A percentile compares a stretch with the other conserved stretches of the same genome.
Evolutionary conservation across 345 rosid genomes (phyloP).

Genomic region (Aethionema arabicum): DNA sequence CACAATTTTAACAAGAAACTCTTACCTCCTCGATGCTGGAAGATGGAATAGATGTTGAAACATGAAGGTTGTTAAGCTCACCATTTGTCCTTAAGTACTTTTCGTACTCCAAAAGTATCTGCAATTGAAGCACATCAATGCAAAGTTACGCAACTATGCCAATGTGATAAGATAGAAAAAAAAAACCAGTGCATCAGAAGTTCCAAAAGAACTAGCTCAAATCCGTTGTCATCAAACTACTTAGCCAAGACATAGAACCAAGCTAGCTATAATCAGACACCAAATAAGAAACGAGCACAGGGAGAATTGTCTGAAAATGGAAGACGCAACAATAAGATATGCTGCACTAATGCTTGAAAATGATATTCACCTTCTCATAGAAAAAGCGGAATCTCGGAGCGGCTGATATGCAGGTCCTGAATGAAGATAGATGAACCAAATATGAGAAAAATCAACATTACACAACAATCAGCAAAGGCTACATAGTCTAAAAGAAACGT

Average conservation of each 20-base stretch:
- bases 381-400: conserved; percentile 91
- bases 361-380: conserved; percentile 73
- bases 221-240: conserved; percentile 8
- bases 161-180: conserved; percentile 5
- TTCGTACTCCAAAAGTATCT: conserved; percentile 81
- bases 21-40: conserved; percentile 56
- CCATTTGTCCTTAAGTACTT: conserved; percentile 57
- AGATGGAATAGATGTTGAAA: conserved; percentile 43
- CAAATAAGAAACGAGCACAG: conserved; percentile 22
- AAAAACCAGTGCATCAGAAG: conserved; percentile 5
- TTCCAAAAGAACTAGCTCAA: conserved; percentile 13
- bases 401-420: conserved; percentile 91
- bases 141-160: conserved; percentile 9
- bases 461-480: conserved; percentile 11
- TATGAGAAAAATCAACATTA: conserved; percentile 17
- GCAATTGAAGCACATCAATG: conserved; percentile 30
- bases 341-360: conserved; percentile 18
- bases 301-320: conserved; percentile 7
- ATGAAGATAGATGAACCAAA: conserved; percentile 13
- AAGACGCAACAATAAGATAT: neutral
- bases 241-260: conserved; percentile 12
- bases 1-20: neutral
- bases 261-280: conserved; percentile 13
- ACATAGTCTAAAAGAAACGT: conserved; percentile 20
- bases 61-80: conserved; percentile 60